These are phyloP conservation scores for Neonectria ditissima DNA, from an alignment of 2,329 filamentous ascomycete genomes.

Conservation along the genomic window DNA sequence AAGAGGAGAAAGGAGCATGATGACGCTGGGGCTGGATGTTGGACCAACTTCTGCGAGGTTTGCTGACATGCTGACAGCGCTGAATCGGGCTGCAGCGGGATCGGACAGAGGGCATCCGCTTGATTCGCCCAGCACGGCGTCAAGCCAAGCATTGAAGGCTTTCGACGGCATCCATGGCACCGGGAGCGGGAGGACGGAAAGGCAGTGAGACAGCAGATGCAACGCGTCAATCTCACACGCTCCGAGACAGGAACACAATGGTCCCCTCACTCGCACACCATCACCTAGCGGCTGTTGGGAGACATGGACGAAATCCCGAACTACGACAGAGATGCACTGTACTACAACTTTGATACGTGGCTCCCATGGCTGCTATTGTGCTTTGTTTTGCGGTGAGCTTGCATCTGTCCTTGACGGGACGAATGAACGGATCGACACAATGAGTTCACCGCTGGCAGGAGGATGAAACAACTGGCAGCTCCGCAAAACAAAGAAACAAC, in stretches of 20 bases:
- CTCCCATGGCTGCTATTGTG: not conserved
- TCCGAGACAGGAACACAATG: not conserved
- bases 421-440: not conserved
- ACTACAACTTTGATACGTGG: not conserved
- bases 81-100: slow-evolving; percentile 11
- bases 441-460: not conserved
- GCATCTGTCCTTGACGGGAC: not conserved
- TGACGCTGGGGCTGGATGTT: not conserved
- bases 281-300: not conserved
- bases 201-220: not conserved
- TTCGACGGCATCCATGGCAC: not conserved
- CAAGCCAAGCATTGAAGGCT: not conserved
- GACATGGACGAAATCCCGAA: not conserved
- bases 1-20: slow-evolving; percentile 7
- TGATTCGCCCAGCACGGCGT: slow-evolving; percentile 24
- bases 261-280: not conserved
- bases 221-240: not conserved
- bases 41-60: not conserved
- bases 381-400: not conserved
- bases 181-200: slow-evolving; percentile 8
- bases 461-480: slow-evolving; percentile 17
- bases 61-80: slow-evolving; percentile 11
- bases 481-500: slow-evolving; percentile 18
- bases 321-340: not conserved
- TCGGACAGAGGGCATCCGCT: slow-evolving; percentile 7